Base-by-base conservation (phyloP, 2,329 filamentous ascomycete species). In the Pestalotiopsis sp. region DNA sequence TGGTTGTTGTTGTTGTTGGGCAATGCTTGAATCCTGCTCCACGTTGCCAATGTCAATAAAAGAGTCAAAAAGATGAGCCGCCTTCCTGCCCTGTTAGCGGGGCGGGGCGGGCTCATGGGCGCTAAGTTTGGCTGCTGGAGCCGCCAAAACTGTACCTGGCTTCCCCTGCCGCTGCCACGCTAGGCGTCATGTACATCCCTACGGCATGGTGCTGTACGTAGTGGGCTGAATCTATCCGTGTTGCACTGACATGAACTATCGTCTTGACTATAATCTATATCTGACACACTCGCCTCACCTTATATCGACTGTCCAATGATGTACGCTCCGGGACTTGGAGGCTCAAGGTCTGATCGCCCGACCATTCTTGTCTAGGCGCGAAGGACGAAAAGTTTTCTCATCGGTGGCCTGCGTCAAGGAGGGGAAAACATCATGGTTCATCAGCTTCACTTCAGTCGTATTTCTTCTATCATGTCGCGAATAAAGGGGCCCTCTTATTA, bases 401-500 rank as follows among this genome's bases (percentile, higher is more conserved):
- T n/a, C 14, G n/a, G 6, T 52, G 3, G 17, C 20, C 31, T 52
- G 17, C 2, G 11, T 3, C 45, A 52, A n/a, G n/a, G 11, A 52
- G 17, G 45, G 45, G 17, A 23, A n/a, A 36, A 36, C 31, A 36
- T 36, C 31, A 52, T 11, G 45, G 17, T 52, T 6, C 4, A 38
- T 62, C 59, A 62, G 31, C 13, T 36, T 62, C 27, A 39, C 27
- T 39, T 62, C 12, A 36, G 5, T 62, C 57, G 11, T 59, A 27
- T 59, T 61, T n/a, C 31, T 13, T 62, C 13, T 17, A 36, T 62
- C 13, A 17, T 62, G 62, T 64, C 62, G 62, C 62, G 62, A 49
- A 64, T 64, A 64, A 64, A 38, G 31, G 62, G 62, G 31, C 31
- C 62, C 31, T 20, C 59, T 39, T 12, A 62, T 62, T 62, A 62